Base-by-base conservation (phyloP, 164 flowering plant species). In the Santalum album region DNA sequence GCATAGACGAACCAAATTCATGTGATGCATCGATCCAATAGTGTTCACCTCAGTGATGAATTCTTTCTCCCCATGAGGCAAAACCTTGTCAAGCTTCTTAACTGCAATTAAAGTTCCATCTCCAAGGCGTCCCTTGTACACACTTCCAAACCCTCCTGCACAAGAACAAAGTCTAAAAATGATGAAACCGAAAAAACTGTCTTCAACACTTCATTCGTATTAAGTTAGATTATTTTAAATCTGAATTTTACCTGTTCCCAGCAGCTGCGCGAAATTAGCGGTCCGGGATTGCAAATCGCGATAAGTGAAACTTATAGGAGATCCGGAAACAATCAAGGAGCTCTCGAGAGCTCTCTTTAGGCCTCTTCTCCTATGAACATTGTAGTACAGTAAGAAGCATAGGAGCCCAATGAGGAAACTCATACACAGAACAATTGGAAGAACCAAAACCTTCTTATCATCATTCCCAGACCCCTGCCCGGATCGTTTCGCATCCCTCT, bases 21-120 rank as follows among this genome's bases (percentile, higher is more conserved):
- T 77, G 57, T 92, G 99, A 68, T 92, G 96, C 96, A 86, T 92
- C 1, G 96, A 82, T 34, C 96, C 90, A 53, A 89, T 92, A 5
- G 91, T 87, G 66, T 78, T 87, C 12, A 89, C 96, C 73, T 89
- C 99, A 11, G 96, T 77, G 45, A 84, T 69, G 50, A 92, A 92
- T 64, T 92, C 96, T 60, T 66, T 86, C 78, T 89, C 90, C 19
- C 99, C 96, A 57, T 84, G 96, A 34, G 96, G 94, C 64, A 86
- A 65, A 51, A 82, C 62, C 56, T 73, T 75, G 46, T 85, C 96
- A 22, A 89, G 84, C 68, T 83, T 89, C 74, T 89, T 92, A 6
- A 92, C 99, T 20, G 99, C 96, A 58, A 89, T 62, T 49, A 77
- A 48, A n/a, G 82, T 80, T 14, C 88, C 90, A 67, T 89, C 91